phyloP scores from a whole-genome alignment of 371 early-diverging fungal genomes.

The Circinella umbellata region DNA sequence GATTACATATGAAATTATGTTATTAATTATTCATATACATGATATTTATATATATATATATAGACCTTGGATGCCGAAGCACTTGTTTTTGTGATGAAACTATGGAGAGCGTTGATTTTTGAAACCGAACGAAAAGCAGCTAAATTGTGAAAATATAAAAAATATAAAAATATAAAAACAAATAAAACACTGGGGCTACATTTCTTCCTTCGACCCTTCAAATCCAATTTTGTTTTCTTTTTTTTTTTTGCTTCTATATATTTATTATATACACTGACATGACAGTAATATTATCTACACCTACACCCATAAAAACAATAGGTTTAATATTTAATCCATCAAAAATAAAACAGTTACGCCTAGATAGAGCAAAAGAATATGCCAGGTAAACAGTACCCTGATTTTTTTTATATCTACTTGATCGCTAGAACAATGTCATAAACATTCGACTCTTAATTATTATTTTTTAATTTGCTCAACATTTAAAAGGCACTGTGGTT shows the following conservation, averaged over 20 bases:
- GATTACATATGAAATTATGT: not conserved
- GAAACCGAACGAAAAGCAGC: conserved; percentile 74
- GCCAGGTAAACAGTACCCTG: not conserved
- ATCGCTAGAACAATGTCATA: no score
- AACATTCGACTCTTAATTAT: no score
- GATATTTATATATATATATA: not conserved
- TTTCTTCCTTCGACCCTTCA: not conserved
- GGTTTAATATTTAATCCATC: conserved; percentile 1
- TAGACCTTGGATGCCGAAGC: conserved; percentile 87
- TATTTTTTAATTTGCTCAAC: not conserved
- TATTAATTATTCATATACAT: not conserved
- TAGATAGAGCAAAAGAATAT: not conserved
- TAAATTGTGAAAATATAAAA: conserved; percentile 16
- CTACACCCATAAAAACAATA: not conserved
- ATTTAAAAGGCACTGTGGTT: conserved; percentile 31
- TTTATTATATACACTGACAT: not conserved
- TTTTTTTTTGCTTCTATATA: not conserved
- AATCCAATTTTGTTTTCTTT: not conserved
- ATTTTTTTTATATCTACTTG: not conserved
- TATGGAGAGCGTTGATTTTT: conserved; percentile 86
- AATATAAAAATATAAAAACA: no score
- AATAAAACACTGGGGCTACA: no score
- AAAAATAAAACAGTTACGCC: conserved; percentile 3
- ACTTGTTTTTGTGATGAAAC: conserved; percentile 77
- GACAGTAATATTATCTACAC: not conserved